Percentiles rank a stretch among this genome's conserved stretches.
These are phyloP conservation scores for Colletotrichum sp. DNA, from an alignment of 2,329 filamentous ascomycete genomes.

Conservation along the genomic window DNA sequence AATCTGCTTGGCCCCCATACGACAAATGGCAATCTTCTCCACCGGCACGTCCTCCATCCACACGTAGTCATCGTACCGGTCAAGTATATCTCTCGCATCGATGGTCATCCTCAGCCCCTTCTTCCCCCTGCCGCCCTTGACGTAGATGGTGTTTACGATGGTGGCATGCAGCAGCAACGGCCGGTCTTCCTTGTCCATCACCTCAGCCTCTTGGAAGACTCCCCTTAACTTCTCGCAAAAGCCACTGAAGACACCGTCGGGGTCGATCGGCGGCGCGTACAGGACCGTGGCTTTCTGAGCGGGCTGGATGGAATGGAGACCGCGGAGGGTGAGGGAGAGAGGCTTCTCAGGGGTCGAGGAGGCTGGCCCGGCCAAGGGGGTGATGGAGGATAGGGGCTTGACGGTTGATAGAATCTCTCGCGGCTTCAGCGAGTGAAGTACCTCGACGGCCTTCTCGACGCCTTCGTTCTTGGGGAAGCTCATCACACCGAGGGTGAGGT, in stretches of 20 bases:
- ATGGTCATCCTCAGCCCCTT: constrained; percentile 48
- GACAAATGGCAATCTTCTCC: constrained; percentile 78
- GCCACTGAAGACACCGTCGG: constrained; percentile 50
- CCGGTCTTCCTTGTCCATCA: constrained; percentile 64
- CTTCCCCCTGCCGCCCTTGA: constrained; percentile 43
- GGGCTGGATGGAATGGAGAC: constrained; percentile 66
- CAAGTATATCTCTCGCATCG: constrained; percentile 61
- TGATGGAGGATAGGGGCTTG: constrained; percentile 10
- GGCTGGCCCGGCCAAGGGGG: constrained; percentile 19
- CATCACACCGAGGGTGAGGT: constrained; percentile 89
- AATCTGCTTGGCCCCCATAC: constrained; percentile 81
- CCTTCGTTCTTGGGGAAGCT: constrained; percentile 60
- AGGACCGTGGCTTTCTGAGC: constrained; percentile 62
- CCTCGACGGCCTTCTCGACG: constrained; percentile 44
- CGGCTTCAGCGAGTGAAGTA: constrained; percentile 42
- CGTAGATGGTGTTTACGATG: constrained; percentile 84
- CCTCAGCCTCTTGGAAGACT: constrained; percentile 57
- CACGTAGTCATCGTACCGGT: constrained; percentile 64
- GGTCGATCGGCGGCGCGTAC: constrained; percentile 66
- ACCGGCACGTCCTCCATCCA: constrained; percentile 75
- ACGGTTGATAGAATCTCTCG: constrained; percentile 41
- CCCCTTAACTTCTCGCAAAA: constrained; percentile 64
- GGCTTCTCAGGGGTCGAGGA: neutral
- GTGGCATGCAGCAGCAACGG: constrained; percentile 83
- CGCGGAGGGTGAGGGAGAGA: constrained; percentile 53